Conservation (phyloP, 2,329 filamentous ascomycete species). For the Phyllosticta paracitricarpa region DNA sequence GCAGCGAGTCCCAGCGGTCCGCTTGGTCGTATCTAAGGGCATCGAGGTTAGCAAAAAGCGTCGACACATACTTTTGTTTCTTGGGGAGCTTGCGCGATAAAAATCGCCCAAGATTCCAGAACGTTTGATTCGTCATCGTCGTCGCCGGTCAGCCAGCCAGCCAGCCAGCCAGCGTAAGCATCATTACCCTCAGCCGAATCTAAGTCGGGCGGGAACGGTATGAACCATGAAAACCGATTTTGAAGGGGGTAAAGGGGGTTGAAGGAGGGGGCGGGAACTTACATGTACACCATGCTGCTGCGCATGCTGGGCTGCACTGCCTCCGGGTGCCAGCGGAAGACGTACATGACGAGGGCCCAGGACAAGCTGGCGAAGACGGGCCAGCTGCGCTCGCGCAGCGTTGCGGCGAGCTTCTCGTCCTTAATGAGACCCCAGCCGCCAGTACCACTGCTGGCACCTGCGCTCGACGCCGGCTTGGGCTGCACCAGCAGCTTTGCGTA, state of each 20-base stretch:
- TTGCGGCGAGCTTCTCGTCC: slow-evolving; percentile 26
- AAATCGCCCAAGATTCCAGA: background rate
- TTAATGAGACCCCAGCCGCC: slow-evolving; percentile 27
- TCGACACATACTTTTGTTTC: background rate
- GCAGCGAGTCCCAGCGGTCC: slow-evolving; percentile 77
- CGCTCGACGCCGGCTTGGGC: slow-evolving; percentile 28
- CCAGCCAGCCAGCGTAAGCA: background rate
- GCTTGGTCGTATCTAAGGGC: slow-evolving; percentile 58
- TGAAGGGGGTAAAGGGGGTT: background rate
- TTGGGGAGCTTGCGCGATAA: too few relatives aligned
- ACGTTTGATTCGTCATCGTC: background rate
- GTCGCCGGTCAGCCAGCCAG: background rate
- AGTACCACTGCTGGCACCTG: background rate
- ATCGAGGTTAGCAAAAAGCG: background rate
- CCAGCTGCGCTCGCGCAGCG: slow-evolving; percentile 60
- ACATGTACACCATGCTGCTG: slow-evolving; percentile 97
- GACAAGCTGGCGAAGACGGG: slow-evolving; percentile 82
- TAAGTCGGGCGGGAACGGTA: background rate
- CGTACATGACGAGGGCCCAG: slow-evolving; percentile 91
- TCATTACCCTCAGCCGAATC: background rate
- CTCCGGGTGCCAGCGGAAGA: slow-evolving; percentile 87
- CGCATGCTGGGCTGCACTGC: slow-evolving; percentile 83
- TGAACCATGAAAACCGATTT: background rate
- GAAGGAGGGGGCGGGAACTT: slow-evolving; percentile 33
- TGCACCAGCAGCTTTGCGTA: slow-evolving; percentile 75